Evolutionary conservation across 202 grass and related monocot genomes (phyloP).

Genomic region (Brachypodium distachyon): DNA sequence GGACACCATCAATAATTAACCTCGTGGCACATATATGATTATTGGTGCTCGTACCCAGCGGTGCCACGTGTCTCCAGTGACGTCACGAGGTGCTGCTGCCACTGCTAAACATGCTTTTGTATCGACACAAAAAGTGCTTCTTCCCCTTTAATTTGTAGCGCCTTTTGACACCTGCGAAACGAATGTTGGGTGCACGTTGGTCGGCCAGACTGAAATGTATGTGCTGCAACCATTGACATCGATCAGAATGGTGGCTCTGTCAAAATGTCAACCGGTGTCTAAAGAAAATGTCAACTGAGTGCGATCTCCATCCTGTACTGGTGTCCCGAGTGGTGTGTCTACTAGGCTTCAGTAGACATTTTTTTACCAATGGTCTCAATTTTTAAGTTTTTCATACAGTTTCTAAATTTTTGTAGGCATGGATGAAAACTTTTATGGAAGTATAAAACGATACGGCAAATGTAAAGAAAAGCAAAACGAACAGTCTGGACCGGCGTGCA

Average conservation of each 20-base stretch:
- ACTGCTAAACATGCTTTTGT: background rate
- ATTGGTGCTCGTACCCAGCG: background rate
- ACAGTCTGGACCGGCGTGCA: no score
- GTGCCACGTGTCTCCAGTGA: background rate
- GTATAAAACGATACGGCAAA: no score
- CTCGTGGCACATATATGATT: background rate
- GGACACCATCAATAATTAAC: background rate
- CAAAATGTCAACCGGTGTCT: background rate
- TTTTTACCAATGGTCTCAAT: background rate
- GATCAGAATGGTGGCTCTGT: background rate
- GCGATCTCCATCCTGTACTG: background rate
- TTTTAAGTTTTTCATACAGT: no score
- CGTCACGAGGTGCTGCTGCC: background rate
- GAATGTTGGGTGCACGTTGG: background rate
- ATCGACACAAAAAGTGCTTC: background rate
- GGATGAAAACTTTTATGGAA: no score
- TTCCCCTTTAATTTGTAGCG: no score
- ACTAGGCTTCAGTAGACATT: no score
- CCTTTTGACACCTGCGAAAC: background rate
- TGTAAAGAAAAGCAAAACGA: no score
- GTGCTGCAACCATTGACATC: background rate
- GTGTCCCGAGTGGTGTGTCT: background rate
- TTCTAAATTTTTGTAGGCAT: no score
- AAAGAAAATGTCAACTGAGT: no score
- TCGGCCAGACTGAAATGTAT: background rate